Percentiles rank a stretch among this genome's conserved stretches.
phyloP scores from a whole-genome alignment of 306 rosid genomes.

The Mimosa bimucronata region DNA sequence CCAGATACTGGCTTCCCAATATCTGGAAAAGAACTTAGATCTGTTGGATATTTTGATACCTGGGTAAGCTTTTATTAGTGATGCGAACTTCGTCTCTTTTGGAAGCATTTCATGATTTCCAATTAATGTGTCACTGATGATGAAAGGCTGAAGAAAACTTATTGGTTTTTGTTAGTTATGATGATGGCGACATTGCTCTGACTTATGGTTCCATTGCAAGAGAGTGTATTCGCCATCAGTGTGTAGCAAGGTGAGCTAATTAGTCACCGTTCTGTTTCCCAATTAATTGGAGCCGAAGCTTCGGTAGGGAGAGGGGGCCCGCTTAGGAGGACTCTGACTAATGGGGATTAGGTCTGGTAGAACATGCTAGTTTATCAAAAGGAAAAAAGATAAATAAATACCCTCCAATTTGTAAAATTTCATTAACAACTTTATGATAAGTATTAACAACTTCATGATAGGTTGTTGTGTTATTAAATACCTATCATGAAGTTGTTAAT shows the following conservation, averaged over 20 bases:
- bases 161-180: conserved; percentile 56
- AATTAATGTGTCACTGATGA: background rate
- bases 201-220: conserved; percentile 78
- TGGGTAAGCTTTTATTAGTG: conserved; percentile 46
- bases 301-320: too few species aligned
- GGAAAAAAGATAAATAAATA: too few species aligned
- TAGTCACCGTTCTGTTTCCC: background rate
- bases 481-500: too few species aligned
- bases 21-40: conserved; percentile 62
- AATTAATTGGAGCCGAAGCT: background rate
- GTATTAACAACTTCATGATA: too few species aligned
- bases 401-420: too few species aligned
- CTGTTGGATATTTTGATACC: conserved; percentile 53
- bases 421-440: too few species aligned
- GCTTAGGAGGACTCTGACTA: too few species aligned
- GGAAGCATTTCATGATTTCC: background rate
- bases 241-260: conserved; percentile 68
- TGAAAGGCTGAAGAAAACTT: conserved; percentile 1
- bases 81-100: background rate
- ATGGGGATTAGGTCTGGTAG: too few species aligned
- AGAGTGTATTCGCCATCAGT: conserved; percentile 93
- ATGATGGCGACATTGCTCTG: conserved; percentile 72
- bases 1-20: conserved; percentile 54
- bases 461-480: too few species aligned
- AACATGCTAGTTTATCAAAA: too few species aligned